Evolutionary conservation across 2,329 filamentous ascomycete species (phyloP).

Genomic region (Phialophora verrucosa): DNA sequence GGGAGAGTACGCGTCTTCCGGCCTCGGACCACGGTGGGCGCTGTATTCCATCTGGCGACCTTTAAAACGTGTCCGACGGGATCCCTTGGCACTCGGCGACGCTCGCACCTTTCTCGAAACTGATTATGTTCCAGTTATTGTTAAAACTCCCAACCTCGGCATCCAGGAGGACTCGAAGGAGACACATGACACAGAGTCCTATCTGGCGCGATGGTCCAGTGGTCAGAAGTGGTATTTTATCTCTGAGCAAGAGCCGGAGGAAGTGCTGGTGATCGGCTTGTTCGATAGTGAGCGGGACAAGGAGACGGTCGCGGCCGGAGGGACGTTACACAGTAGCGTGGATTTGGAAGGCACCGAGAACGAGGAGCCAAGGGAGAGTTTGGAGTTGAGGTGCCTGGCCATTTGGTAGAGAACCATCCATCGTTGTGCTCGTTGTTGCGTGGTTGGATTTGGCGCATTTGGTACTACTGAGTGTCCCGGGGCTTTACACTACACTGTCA

Average conservation of each 20-base stretch:
- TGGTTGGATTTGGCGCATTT: background rate
- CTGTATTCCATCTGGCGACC: conserved; percentile 39
- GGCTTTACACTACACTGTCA: background rate
- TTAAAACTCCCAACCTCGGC: conserved; percentile 34
- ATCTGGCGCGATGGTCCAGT: conserved; percentile 32
- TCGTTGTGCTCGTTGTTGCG: background rate
- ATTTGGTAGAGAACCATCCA: conserved; percentile 24
- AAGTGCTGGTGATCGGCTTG: conserved; percentile 33
- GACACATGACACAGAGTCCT: conserved; percentile 31
- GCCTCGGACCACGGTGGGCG: conserved; percentile 36
- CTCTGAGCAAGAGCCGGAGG: conserved; percentile 33
- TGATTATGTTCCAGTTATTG: conserved; percentile 33
- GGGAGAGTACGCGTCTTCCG: conserved; percentile 27
- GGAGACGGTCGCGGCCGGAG: conserved; percentile 34
- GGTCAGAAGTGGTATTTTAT: conserved; percentile 37
- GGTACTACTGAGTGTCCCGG: background rate
- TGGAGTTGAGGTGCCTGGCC: conserved; percentile 34
- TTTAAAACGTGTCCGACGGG: conserved; percentile 35
- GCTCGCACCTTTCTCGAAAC: conserved; percentile 33
- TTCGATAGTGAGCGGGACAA: conserved; percentile 35
- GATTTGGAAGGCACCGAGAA: conserved; percentile 32
- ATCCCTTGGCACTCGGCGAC: conserved; percentile 36
- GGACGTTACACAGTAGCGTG: conserved; percentile 34
- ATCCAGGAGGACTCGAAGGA: conserved; percentile 21
- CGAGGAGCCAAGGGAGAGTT: conserved; percentile 33